phyloP scores from a whole-genome alignment of 2,329 filamentous ascomycete species.

The Didymella arachidicola region DNA sequence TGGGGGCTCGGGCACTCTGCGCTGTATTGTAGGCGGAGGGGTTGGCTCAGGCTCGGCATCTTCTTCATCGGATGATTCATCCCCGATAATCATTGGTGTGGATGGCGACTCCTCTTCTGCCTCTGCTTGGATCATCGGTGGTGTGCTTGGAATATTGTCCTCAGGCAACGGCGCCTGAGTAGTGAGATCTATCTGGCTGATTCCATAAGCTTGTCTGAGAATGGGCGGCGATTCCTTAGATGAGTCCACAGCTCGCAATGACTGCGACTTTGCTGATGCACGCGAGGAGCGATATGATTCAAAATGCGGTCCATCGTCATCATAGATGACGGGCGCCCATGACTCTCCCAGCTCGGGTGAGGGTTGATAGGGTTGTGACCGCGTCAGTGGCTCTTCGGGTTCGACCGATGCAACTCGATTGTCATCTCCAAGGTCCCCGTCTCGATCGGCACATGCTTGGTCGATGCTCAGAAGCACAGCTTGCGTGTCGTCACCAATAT shows the following conservation, averaged over 20 bases:
- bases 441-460: conserved; percentile 31
- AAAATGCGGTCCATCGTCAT: conserved; percentile 12
- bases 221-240: background rate
- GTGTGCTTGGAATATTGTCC: conserved; percentile 25
- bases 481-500: conserved; percentile 39
- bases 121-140: conserved; percentile 17
- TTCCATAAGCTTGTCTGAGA: background rate
- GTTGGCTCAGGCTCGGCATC: conserved; percentile 7
- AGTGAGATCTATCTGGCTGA: conserved; percentile 9
- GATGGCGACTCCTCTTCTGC: conserved; percentile 32
- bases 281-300: conserved; percentile 11
- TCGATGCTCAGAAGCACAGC: conserved; percentile 38
- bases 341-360: conserved; percentile 36
- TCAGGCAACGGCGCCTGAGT: background rate
- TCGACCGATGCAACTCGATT: conserved; percentile 24
- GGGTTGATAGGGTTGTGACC: conserved; percentile 5
- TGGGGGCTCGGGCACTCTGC: conserved; percentile 1
- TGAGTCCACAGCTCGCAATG: background rate
- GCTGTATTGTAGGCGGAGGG: conserved; percentile 14
- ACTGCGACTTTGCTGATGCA: conserved; percentile 19
- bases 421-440: conserved; percentile 8
- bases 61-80: conserved; percentile 35
- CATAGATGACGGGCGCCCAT: conserved; percentile 16
- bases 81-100: conserved; percentile 37
- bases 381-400: background rate